phyloP scores from a whole-genome alignment of 1,284 basidiomycete genomes.

The Tremellales sp. region DNA sequence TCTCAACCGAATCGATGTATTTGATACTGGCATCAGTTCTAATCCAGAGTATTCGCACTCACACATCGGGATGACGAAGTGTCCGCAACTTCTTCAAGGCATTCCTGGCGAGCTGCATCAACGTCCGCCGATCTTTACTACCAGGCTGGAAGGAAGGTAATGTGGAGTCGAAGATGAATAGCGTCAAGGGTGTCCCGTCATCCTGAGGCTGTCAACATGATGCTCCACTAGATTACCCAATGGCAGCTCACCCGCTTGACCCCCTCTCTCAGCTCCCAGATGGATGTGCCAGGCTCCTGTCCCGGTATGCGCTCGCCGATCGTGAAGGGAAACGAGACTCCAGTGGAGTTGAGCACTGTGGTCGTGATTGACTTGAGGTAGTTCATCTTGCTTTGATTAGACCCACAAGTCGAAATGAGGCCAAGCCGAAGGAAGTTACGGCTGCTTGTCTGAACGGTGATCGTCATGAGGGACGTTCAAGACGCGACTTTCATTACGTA shows the following conservation, averaged over 20 bases:
- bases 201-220: conserved; percentile 64
- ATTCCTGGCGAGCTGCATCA: conserved; percentile 80
- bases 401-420: neutral
- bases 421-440: too few relatives aligned
- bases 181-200: conserved; percentile 73
- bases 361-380: conserved; percentile 53
- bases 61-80: conserved; percentile 87
- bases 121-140: conserved; percentile 55
- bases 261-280: conserved; percentile 84
- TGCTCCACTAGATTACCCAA: conserved; percentile 6
- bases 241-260: conserved; percentile 68
- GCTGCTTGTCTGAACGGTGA: neutral
- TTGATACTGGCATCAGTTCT: conserved; percentile 56
- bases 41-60: conserved; percentile 9
- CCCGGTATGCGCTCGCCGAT: conserved; percentile 71
- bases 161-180: conserved; percentile 80
- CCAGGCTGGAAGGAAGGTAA: conserved; percentile 45
- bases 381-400: conserved; percentile 46
- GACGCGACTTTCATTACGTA: neutral
- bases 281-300: conserved; percentile 58
- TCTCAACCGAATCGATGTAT: conserved; percentile 89
- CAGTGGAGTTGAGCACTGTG: conserved; percentile 81
- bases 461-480: too few relatives aligned
- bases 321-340: conserved; percentile 80
- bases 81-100: conserved; percentile 85